Evolutionary conservation across 768 basidiomycete species (phyloP).

Genomic region (Kwoniella shandongensis): DNA sequence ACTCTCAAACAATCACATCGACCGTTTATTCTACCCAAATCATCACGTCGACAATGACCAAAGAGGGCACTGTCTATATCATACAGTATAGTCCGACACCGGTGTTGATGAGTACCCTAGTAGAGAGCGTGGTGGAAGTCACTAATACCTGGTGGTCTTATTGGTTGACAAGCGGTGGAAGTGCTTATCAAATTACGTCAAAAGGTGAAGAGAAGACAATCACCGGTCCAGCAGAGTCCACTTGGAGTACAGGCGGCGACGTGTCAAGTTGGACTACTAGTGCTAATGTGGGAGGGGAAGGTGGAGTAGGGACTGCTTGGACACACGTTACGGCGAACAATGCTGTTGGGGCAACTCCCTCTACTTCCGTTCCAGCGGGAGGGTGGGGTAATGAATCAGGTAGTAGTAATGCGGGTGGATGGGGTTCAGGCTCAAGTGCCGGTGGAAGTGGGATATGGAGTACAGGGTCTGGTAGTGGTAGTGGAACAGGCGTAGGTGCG

Average conservation of each 20-base stretch:
- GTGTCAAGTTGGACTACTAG: background rate
- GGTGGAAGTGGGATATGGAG: background rate
- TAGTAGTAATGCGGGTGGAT: background rate
- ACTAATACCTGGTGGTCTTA: slow-evolving; percentile 32
- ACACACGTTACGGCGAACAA: slow-evolving; percentile 15
- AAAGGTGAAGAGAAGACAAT: slow-evolving; percentile 3
- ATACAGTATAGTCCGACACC: slow-evolving; percentile 39
- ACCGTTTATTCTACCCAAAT: slow-evolving; percentile 44
- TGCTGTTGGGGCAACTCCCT: slow-evolving; percentile 4
- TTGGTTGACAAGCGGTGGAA: slow-evolving; percentile 23
- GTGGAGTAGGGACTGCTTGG: slow-evolving; percentile 13
- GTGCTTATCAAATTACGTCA: slow-evolving; percentile 7
- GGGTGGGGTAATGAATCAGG: background rate
- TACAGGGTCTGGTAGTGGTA: slow-evolving; percentile 1
- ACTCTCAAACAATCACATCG: slow-evolving; percentile 26
- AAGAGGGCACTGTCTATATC: slow-evolving; percentile 39
- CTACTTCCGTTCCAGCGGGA: background rate
- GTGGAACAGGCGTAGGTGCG: background rate
- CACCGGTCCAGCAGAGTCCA: slow-evolving; percentile 8
- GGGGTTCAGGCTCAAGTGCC: too few species aligned
- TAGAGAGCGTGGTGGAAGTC: slow-evolving; percentile 24
- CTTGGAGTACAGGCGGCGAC: background rate
- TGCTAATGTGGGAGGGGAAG: background rate
- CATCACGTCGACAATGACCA: slow-evolving; percentile 36
- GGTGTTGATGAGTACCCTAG: slow-evolving; percentile 19